These are phyloP conservation scores for Ceratocystis variospora DNA, from an alignment of 2,329 filamentous ascomycete genomes.

Conservation along the genomic window DNA sequence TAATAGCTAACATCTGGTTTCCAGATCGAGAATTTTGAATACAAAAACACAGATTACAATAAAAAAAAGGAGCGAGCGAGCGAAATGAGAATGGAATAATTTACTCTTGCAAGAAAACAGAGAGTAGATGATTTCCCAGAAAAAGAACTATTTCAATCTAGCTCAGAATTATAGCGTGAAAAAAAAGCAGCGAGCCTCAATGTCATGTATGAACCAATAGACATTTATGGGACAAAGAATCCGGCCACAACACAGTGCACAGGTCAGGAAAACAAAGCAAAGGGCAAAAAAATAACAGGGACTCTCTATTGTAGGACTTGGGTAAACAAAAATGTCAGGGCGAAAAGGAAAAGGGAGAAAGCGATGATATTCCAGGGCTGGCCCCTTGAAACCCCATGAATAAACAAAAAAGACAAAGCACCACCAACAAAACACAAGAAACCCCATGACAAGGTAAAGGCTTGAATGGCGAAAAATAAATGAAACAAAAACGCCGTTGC, in stretches of 20 bases:
- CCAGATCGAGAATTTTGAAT: not conserved
- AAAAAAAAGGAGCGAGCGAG: not conserved
- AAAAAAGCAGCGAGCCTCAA: too few species aligned
- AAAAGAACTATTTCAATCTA: not conserved
- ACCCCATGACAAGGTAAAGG: not conserved
- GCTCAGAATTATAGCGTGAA: too few species aligned
- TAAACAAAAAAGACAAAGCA: not conserved
- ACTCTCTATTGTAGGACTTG: not conserved
- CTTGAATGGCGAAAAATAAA: not conserved
- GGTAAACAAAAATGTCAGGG: not conserved
- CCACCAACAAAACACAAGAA: not conserved
- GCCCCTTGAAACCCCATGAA: not conserved
- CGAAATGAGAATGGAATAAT: not conserved
- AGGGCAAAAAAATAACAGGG: not conserved
- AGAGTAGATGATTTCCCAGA: not conserved
- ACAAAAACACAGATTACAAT: not conserved
- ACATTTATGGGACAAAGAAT: too few species aligned
- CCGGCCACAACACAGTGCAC: not conserved
- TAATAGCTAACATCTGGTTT: not conserved
- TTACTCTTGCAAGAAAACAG: not conserved
- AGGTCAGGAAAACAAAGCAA: too few species aligned
- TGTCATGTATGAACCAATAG: too few species aligned
- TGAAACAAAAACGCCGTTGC: not conserved
- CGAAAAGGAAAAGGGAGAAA: not conserved
- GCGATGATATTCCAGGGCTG: not conserved